phyloP scores from a whole-genome alignment of 75 land plant species.

The Sequoia sempervirens region DNA sequence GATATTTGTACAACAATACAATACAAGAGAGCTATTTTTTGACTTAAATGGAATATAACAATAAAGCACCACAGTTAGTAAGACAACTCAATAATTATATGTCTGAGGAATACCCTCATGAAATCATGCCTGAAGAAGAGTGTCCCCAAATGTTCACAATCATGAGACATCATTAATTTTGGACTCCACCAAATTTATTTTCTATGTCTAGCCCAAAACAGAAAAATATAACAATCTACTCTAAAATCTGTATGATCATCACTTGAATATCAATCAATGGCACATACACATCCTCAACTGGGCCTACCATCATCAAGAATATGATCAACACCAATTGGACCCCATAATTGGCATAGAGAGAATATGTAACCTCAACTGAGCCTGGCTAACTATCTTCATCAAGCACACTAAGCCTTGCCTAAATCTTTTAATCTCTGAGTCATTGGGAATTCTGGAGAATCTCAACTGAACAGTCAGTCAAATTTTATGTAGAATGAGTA shows the following conservation, averaged over 20 bases:
- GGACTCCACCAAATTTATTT: not conserved
- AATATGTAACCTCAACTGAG: not conserved
- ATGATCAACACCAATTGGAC: not conserved
- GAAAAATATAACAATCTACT: not conserved
- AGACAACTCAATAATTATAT: not conserved
- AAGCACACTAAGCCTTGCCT: not conserved
- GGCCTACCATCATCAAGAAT: not conserved
- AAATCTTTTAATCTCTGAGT: not conserved
- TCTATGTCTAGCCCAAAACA: not conserved
- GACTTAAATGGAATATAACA: not conserved
- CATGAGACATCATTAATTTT: not conserved
- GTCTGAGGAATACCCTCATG: not conserved
- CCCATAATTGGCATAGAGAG: not conserved
- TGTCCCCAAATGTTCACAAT: not conserved
- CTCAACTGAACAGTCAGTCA: not conserved
- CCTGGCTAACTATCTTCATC: not conserved
- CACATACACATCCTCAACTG: not conserved
- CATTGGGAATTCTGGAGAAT: not conserved
- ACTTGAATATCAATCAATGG: not conserved
- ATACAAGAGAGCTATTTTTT: not conserved
- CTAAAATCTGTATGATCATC: not conserved
- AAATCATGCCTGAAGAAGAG: not conserved
- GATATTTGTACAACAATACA: not conserved
- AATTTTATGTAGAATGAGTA: not conserved
- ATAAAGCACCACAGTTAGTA: not conserved